phyloP scores from a whole-genome alignment of 1,139 yeast species.

The Arxiozyma slooffiae region DNA sequence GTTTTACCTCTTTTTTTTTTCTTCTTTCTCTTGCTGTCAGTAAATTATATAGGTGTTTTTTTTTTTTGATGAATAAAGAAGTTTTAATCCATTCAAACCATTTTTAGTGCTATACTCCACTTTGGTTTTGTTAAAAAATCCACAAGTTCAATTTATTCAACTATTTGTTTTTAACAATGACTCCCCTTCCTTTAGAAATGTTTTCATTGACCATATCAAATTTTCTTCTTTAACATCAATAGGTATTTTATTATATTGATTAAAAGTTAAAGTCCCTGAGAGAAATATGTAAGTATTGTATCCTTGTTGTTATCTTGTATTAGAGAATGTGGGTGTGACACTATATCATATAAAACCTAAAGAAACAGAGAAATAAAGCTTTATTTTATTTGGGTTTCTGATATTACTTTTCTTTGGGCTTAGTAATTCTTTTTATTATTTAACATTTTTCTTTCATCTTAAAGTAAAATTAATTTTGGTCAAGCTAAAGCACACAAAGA shows the following conservation, averaged over 20 bases:
- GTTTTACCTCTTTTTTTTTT: neutral
- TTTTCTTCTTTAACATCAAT: conserved; percentile 1
- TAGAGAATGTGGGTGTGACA: neutral
- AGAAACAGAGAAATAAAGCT: too few species aligned
- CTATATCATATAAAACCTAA: neutral
- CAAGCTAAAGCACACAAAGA: too few species aligned
- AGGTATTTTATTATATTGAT: conserved; percentile 3
- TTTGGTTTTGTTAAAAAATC: neutral
- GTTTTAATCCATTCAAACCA: conserved; percentile 1
- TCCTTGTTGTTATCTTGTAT: conserved; percentile 2
- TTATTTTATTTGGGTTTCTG: too few species aligned
- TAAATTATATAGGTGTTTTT: too few species aligned
- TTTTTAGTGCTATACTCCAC: neutral
- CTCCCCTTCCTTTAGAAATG: conserved; percentile 2
- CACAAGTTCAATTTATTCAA: neutral
- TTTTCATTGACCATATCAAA: conserved; percentile 5
- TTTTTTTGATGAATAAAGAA: neutral
- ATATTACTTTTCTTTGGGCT: too few species aligned
- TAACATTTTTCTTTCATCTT: too few species aligned
- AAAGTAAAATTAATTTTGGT: too few species aligned
- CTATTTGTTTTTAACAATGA: neutral
- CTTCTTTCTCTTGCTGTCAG: too few species aligned
- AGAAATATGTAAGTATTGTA: conserved; percentile 2
- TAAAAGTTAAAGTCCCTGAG: conserved; percentile 1
- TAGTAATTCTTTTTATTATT: too few species aligned